Evolutionary conservation across 2,329 filamentous ascomycete species (phyloP).

Genomic region (Diaporthe sp.): DNA sequence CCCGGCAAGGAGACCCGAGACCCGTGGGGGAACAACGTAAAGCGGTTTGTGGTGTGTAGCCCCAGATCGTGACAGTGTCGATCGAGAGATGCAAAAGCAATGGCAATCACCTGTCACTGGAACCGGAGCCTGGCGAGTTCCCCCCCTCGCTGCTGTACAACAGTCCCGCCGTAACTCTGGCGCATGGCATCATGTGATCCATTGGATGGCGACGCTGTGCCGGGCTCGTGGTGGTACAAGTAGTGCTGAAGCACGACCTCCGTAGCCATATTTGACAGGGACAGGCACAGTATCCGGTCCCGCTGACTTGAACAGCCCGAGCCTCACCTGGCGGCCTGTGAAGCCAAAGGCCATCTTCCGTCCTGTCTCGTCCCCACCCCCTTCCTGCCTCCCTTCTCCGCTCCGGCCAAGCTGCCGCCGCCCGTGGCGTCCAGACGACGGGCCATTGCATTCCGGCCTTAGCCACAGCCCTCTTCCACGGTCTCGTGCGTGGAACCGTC

Average conservation of each 20-base stretch:
- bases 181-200: not conserved
- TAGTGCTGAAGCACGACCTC: not conserved
- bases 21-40: not conserved
- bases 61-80: constrained; percentile 20
- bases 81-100: constrained; percentile 10
- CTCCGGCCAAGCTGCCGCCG: constrained; percentile 4
- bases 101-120: too few species aligned
- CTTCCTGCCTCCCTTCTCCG: not conserved
- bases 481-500: not conserved
- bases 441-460: constrained; percentile 15
- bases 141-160: not conserved
- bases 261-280: not conserved
- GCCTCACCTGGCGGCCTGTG: not conserved
- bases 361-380: not conserved
- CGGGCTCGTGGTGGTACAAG: not conserved
- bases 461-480: not conserved
- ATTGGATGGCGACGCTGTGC: not conserved
- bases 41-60: not conserved
- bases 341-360: constrained; percentile 1
- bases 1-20: not conserved
- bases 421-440: constrained; percentile 13
- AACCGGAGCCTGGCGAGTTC: not conserved
- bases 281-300: not conserved
- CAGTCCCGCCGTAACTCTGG: not conserved
- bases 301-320: not conserved